These are phyloP conservation scores for Candida awuae DNA, from an alignment of 805 yeast species.

Conservation along the genomic window DNA sequence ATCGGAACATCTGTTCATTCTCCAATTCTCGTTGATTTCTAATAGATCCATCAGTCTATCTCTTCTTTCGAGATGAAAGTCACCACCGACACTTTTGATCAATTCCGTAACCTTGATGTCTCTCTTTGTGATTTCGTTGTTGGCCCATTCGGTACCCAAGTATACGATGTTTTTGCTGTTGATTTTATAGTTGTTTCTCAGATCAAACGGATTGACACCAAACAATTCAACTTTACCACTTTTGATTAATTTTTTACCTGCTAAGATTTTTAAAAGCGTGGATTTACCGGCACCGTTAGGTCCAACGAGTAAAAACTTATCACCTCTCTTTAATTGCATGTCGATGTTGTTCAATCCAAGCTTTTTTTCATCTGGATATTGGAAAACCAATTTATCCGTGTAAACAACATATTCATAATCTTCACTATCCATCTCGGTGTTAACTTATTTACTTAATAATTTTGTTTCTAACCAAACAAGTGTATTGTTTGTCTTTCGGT, in stretches of 20 bases:
- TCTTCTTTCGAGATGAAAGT: slow-evolving; percentile 60
- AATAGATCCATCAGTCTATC: slow-evolving; percentile 66
- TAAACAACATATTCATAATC: slow-evolving; percentile 37
- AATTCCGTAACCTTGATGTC: slow-evolving; percentile 83
- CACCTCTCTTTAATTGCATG: slow-evolving; percentile 56
- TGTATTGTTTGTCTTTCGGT: no score
- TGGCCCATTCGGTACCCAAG: slow-evolving; percentile 96
- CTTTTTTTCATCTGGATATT: slow-evolving; percentile 47
- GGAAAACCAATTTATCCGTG: slow-evolving; percentile 58
- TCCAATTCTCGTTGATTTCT: slow-evolving; percentile 85
- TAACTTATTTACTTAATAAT: neutral
- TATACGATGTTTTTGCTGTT: slow-evolving; percentile 41
- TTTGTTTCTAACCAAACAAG: no score
- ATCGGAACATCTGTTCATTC: slow-evolving; percentile 86
- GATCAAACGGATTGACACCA: slow-evolving; percentile 75
- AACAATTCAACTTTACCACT: slow-evolving; percentile 65
- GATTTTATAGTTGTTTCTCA: slow-evolving; percentile 11
- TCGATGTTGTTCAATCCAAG: slow-evolving; percentile 63
- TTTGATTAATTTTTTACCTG: slow-evolving; percentile 84
- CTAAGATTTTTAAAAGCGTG: slow-evolving; percentile 72
- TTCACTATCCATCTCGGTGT: neutral
- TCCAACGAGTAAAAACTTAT: slow-evolving; percentile 75
- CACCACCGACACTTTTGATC: slow-evolving; percentile 78
- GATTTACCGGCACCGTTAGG: slow-evolving; percentile 98
- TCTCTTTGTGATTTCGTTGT: slow-evolving; percentile 79